These are phyloP conservation scores for Leccinum cinnamomeum DNA, from an alignment of 1,284 basidiomycete species.

Conservation along the genomic window DNA sequence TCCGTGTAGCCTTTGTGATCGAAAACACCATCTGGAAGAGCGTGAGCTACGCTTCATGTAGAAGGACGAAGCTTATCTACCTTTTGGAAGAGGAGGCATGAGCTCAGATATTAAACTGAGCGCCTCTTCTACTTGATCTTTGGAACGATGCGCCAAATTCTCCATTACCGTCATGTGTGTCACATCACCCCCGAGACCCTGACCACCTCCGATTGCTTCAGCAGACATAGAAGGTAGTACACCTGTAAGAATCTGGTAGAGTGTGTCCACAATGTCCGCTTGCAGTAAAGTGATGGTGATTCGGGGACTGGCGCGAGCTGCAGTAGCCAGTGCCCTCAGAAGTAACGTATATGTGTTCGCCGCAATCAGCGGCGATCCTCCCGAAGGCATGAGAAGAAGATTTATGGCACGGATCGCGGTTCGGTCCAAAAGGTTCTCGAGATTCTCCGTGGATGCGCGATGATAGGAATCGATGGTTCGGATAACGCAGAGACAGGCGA, in stretches of 20 bases:
- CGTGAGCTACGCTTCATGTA: neutral
- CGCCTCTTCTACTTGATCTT: conserved; percentile 95
- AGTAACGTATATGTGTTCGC: conserved; percentile 85
- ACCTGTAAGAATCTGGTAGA: conserved; percentile 93
- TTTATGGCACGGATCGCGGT: conserved; percentile 86
- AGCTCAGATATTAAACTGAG: conserved; percentile 86
- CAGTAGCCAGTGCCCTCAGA: conserved; percentile 83
- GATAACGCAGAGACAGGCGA: conserved; percentile 89
- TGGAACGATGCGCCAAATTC: conserved; percentile 93
- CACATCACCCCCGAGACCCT: conserved; percentile 80
- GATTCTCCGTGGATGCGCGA: conserved; percentile 77
- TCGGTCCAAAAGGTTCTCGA: conserved; percentile 82
- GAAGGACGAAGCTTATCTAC: conserved; percentile 46
- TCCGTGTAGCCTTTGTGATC: conserved; percentile 89
- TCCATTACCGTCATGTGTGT: conserved; percentile 98
- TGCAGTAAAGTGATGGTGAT: conserved; percentile 85
- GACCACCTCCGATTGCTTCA: conserved; percentile 61
- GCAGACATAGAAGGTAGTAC: conserved; percentile 71
- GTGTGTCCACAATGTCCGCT: conserved; percentile 85
- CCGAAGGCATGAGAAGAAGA: conserved; percentile 80
- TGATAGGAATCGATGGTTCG: conserved; percentile 90
- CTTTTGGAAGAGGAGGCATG: conserved; percentile 88
- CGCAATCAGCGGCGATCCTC: conserved; percentile 82
- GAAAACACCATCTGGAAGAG: conserved; percentile 80
- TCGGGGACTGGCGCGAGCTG: conserved; percentile 82